Base-by-base conservation (phyloP, 164 flowering plant genomes). In the Liriodendron chinense region DNA sequence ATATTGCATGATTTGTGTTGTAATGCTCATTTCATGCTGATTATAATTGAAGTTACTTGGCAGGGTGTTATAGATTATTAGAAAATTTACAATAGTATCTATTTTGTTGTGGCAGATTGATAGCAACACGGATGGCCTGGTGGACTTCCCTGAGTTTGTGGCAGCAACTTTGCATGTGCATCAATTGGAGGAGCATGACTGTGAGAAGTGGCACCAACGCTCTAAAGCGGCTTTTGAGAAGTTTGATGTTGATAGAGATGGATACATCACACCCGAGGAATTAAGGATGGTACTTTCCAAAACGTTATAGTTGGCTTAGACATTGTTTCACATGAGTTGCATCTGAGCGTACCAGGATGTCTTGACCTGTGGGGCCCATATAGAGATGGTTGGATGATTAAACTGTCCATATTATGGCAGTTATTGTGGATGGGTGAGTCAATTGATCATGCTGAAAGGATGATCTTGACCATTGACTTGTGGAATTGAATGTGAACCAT, bases 131-230 rank as follows among this genome's bases (percentile, higher is more conserved):
- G 98, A 96, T 79, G 99, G 99, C 72, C 86, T 92, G 69, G 95
- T 96, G 66, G 99, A 96, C 80, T 96, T 96, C 81, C 25, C 88
- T 1, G 99, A 96, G 83, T 96, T 96, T 83, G 98, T 94, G 49
- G 98, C 99, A 72, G 99, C 99, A 28, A 84, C 99, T 50, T 82
- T 96, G 14, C 98, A 94, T 73, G 95, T 94, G 48, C 97, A 91
- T 86, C 99, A 96, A 79, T 77, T 96, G 81, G 92, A 92, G 83
- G 97, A 96, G 77, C 98, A 92, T 68, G 87, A 96, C 76, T 86
- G 92, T 26, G 87, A 86, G 63, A 96, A 88, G 84, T 96, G 99
- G 99, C 88, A 87, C 61, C 81, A 80, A 49, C 81, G 84, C 28
- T 94, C 99, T 74, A 89, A 85, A 81, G 92, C 92, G 68, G 99